Base-by-base conservation (phyloP, 345 rosid genomes). In the Gossypioides kirkii region DNA sequence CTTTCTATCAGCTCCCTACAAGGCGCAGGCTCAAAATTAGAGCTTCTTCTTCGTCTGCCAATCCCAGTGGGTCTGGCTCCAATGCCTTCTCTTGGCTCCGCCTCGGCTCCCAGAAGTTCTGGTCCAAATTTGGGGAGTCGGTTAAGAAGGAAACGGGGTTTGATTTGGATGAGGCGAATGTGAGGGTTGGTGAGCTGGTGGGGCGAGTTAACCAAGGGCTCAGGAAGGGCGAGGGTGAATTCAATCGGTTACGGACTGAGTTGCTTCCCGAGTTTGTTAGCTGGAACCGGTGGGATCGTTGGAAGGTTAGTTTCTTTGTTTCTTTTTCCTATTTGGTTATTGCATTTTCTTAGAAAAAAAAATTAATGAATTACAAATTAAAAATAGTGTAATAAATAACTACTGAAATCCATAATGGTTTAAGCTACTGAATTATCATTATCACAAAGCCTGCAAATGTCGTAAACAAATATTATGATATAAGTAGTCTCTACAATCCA, bases 201-300 rank as follows among this genome's bases (percentile, higher is more conserved):
- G 80, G 80, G 71, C 81, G 70, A 73, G 79, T 85, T 74, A 80
- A 78, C 78, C 83, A 73, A 54, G 83, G 69, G 7, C 79, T 78
- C 45, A 71, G 75, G 70, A 80, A 80, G 73, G 87, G 83, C 23
- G 82, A 82, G 71, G 77, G 73, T n/a, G 82, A 84, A 76, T 71
- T 84, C 45, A 80, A 67, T 78, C 88, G 87, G 46, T 86, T 87
- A 20, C 80, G 82, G 78, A 80, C 82, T 75, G 89, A 86, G 79
- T 70, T 69, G 61, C 55, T 88, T 53, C 94, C 96, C 8, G 72
- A 73, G 41, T 86, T 89, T 82, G 71, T 88, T 76, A 77, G 80
- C 18, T 94, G 98, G 98, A 94, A 90, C 74, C 81, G 83, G 32
- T 94, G 88, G 93, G 88, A 89, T 23, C 83, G 80, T 46, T 94